Conservation (phyloP, 2,329 filamentous ascomycete genomes). For the Aspergillus ochraceoroseus region DNA sequence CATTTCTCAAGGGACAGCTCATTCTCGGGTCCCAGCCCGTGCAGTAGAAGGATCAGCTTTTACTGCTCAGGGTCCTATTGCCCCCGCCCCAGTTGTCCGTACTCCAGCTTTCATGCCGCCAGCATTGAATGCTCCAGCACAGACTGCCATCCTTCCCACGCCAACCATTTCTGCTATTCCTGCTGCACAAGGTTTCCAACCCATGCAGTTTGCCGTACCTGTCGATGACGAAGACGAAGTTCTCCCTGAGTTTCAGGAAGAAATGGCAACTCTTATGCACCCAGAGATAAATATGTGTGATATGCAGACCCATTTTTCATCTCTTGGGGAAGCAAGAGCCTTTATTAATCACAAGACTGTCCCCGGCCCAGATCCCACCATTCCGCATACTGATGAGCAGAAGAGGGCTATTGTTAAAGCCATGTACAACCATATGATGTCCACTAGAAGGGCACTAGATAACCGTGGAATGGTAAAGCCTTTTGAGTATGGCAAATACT, state of each 20-base stretch:
- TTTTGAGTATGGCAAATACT: slow-evolving; percentile 26
- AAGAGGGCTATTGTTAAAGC: slow-evolving; percentile 27
- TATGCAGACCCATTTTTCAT: slow-evolving; percentile 16
- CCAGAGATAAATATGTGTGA: slow-evolving; percentile 8
- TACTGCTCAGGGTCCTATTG: too few species aligned
- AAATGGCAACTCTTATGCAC: slow-evolving; percentile 8
- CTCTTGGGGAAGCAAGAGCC: slow-evolving; percentile 20
- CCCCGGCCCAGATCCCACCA: slow-evolving; percentile 21
- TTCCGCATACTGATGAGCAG: slow-evolving; percentile 23
- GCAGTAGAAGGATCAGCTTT: too few species aligned
- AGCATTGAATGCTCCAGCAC: too few species aligned
- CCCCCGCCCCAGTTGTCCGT: too few species aligned
- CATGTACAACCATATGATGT: slow-evolving; percentile 18
- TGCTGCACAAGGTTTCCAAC: too few species aligned
- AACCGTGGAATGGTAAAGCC: slow-evolving; percentile 32
- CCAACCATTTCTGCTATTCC: too few species aligned
- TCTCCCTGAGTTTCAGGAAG: background rate
- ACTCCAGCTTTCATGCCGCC: too few species aligned
- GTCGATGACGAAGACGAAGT: too few species aligned
- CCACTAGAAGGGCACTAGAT: slow-evolving; percentile 14
- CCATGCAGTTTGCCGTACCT: too few species aligned
- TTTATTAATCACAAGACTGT: background rate
- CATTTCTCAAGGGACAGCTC: too few species aligned
- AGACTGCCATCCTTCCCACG: too few species aligned
- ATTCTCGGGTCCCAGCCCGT: too few species aligned